Evolutionary conservation across 495 filamentous ascomycete species (phyloP), one percentile per base, ranked within the genome.

Genomic region (Hyaloscypha hepaticicola): DNA sequence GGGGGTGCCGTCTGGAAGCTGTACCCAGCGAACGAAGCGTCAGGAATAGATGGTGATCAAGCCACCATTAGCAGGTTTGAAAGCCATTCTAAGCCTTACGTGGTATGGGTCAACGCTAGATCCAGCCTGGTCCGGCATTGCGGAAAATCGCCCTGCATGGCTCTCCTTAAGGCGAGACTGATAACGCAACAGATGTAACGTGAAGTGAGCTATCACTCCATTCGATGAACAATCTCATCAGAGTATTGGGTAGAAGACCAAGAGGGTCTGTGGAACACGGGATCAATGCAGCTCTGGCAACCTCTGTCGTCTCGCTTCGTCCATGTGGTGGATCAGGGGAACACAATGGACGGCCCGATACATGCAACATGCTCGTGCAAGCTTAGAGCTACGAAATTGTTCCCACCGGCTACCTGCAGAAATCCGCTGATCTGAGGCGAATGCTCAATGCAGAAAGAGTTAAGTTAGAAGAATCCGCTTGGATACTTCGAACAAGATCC

Each of bases 321-420:
- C 45, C 52, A 58, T 62, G 60, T 64, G 63, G 67, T 69, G 48
- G 53, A 55, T 66, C 59, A 56, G 56, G 53, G 59, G 58, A 26
- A 58, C 60, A 65, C 66, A 48, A 61, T 53, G 53, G 6, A 34
- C 65, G 67, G 67, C 9, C 31, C 55, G 55, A 26, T 61, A 57
- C 61, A 68, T 63, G 49, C 50, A 53, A 33, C 27, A 45, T 60
- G 38, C 63, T 61, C 50, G 58, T 66, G 64, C 61, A 52, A 24
- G 56, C 25, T 50, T 29, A 61, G 28, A 66, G 29, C 19, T 29
- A 61, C 49, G 50, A 65, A 28, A 60, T 55, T 60, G 57, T 58
- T 31, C 45, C 31, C 48, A 53, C 38, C 63, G 63, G 63, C 5
- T 26, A 52, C 24, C 14, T 65, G 56, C 63, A 65, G 24, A 16